phyloP scores from a whole-genome alignment of 164 flowering plant genomes.

The Vitis rotundifolia region DNA sequence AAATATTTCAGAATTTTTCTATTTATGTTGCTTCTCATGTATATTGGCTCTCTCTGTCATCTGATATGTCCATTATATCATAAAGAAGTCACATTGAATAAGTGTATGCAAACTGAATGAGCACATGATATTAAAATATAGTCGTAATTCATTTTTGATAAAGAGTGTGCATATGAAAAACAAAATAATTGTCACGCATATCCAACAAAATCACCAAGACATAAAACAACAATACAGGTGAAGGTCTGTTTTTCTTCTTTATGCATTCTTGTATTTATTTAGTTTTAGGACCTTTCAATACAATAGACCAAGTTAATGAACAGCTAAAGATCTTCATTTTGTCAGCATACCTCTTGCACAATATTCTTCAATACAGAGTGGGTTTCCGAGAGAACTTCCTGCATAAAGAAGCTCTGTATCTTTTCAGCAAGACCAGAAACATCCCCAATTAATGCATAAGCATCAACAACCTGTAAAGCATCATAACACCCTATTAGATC shows the following conservation, averaged over 20 bases:
- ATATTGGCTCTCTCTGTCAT: too few relatives aligned
- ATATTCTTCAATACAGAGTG: conserved; percentile 71
- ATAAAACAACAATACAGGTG: neutral
- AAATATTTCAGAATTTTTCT: too few relatives aligned
- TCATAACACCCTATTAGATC: neutral
- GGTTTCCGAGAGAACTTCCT: conserved; percentile 91
- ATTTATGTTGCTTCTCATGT: too few relatives aligned
- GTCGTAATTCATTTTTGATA: too few relatives aligned
- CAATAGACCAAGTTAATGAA: neutral
- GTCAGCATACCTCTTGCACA: conserved; percentile 60
- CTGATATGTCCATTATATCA: too few relatives aligned
- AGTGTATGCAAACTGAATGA: too few relatives aligned
- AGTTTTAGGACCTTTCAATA: too few relatives aligned
- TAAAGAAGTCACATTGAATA: too few relatives aligned
- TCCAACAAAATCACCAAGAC: neutral
- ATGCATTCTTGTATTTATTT: too few relatives aligned
- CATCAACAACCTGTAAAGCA: conserved; percentile 83
- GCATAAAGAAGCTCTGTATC: conserved; percentile 95
- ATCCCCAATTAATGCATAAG: conserved; percentile 96
- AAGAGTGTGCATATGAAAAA: too few relatives aligned
- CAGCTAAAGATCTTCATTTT: neutral
- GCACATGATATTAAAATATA: too few relatives aligned
- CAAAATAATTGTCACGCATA: neutral
- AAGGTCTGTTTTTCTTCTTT: neutral
- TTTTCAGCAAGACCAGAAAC: conserved; percentile 93